A percentile compares a stretch with the other conserved stretches of the same genome.
These are phyloP conservation scores for Helianthus annuus DNA, from an alignment of 129 eudicot genomes.

Conservation along the genomic window HanXRQr2.0-SUNRISE NC_035447.2:174489433-174489932, in stretches of 20 bases:
- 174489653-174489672: constrained; percentile 55
- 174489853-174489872: constrained; percentile 50
- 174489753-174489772: constrained; percentile 53
- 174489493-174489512: constrained; percentile 53
- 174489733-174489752: constrained; percentile 64
- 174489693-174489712: constrained; percentile 93
- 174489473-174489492: constrained; percentile 83
- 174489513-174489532: background rate
- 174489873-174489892: constrained; percentile 29
- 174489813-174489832: constrained; percentile 38
- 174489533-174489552: background rate
- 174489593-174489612: constrained; percentile 88
- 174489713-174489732: constrained; percentile 72
- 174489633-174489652: constrained; percentile 88
- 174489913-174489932: constrained; percentile 46
- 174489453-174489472: constrained; percentile 88
- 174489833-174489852: constrained; percentile 55
- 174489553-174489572: background rate
- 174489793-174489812: constrained; percentile 50
- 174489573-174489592: constrained; percentile 37
- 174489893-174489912: constrained; percentile 21
- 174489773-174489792: constrained; percentile 70
- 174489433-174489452: constrained; percentile 88
- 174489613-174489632: constrained; percentile 71
- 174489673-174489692: constrained; percentile 78